Evolutionary conservation across 78 protist species (phyloP).

Genomic region (Dictyostelium citrinum): DNA sequence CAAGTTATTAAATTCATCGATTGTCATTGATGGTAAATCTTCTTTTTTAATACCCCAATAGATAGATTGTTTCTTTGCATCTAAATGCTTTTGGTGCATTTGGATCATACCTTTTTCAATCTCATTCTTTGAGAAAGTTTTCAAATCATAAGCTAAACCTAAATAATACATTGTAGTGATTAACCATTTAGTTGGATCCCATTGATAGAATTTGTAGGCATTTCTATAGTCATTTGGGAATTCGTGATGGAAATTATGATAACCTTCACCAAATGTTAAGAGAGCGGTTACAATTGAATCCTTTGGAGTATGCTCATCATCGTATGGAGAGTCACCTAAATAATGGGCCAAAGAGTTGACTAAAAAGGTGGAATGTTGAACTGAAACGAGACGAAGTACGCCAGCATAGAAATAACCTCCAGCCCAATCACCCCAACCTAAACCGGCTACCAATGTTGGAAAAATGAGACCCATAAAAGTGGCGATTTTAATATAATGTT

Average conservation of each 20-base stretch:
- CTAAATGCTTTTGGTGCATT: slow-evolving; percentile 24
- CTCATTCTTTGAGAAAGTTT: slow-evolving; percentile 61
- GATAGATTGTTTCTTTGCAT: background rate
- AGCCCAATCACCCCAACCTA: slow-evolving; percentile 83
- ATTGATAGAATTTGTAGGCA: slow-evolving; percentile 81
- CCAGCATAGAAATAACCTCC: slow-evolving; percentile 88
- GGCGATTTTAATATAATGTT: slow-evolving; percentile 72
- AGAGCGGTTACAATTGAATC: slow-evolving; percentile 85
- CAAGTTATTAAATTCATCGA: slow-evolving; percentile 24
- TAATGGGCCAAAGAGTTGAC: slow-evolving; percentile 91
- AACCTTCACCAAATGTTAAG: slow-evolving; percentile 93
- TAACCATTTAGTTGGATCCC: slow-evolving; percentile 92
- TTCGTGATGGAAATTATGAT: slow-evolving; percentile 95
- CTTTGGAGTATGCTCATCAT: slow-evolving; percentile 65
- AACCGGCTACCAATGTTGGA: slow-evolving; percentile 82
- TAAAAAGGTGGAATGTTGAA: slow-evolving; percentile 90
- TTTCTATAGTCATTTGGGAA: slow-evolving; percentile 92
- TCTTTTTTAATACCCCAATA: slow-evolving; percentile 67
- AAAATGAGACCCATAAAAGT: slow-evolving; percentile 56
- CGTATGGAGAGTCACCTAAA: slow-evolving; percentile 80
- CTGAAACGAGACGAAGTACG: slow-evolving; percentile 53
- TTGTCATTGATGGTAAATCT: slow-evolving; percentile 43
- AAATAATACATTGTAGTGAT: slow-evolving; percentile 20
- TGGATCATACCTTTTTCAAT: slow-evolving; percentile 80
- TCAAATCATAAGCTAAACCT: slow-evolving; percentile 80